Evolutionary conservation across 2,329 filamentous ascomycete genomes (phyloP), one percentile per base, ranked within the genome.

Genomic region (Pseudopyricularia cyperi): DNA sequence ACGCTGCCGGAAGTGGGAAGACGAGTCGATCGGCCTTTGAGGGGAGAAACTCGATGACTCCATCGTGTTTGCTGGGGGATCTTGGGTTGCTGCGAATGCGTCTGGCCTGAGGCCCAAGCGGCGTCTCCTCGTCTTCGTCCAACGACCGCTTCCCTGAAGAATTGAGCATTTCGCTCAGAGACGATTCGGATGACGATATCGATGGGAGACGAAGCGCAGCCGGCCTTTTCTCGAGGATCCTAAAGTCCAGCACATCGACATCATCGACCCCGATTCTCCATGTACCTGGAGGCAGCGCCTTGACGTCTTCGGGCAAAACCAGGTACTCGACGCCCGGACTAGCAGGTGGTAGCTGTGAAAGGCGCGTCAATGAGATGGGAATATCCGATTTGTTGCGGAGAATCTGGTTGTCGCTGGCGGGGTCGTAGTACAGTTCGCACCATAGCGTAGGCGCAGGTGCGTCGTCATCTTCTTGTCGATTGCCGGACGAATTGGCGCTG

Each of bases 361-460:
- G 59, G 51, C 71, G 68, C 19, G 70, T 68, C 30, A 81, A 65
- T 24, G 66, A 65, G 52, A 80, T 73, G 44, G 77, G 76, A 2
- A 73, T 67, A 35, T 79, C 73, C 15, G 76, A 79, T 53, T 68
- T 70, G 62, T 80, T 81, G 50, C 72, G 62, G 26, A 80, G 70
- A 54, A 80, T 76, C 57, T 78, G 71, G 61, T 75, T 73, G 60
- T 80, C 77, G 63, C 76, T 79, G 55, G 71, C 67, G 15, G 77
- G 76, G 61, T 80, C 75, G 57, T 80, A 80, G 58, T 79, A 80
- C 34, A 81, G 66, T 61, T 80, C 76, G 61, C 75, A 80, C 74
- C 74, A 79, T n/a, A 80, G 58, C 4, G 73, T 70, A 15, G 75
- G 74, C 15, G 72, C 66, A 7, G 66, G 62, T 8, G 63, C 65